Evolutionary conservation across 345 rosid species (phyloP).

Genomic region (Brassica nigra): DNA sequence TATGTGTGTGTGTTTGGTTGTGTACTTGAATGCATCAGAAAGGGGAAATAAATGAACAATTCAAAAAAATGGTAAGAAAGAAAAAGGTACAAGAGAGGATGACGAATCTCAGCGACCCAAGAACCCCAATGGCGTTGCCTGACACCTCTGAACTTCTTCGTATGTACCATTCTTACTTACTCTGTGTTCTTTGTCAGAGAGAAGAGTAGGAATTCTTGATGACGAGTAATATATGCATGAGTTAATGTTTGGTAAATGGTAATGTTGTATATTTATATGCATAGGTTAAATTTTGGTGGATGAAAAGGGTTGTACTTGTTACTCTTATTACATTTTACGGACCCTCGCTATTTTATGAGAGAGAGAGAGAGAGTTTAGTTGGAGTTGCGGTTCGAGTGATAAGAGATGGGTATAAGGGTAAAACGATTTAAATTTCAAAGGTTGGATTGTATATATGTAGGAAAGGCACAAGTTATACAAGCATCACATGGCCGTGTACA

Average conservation of each 20-base stretch:
- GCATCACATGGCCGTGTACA: slow-evolving; percentile 38
- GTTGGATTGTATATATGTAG: slow-evolving; percentile 20
- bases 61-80: slow-evolving; percentile 27
- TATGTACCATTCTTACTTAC: slow-evolving; percentile 62
- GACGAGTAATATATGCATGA: slow-evolving; percentile 37
- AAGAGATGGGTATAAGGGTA: slow-evolving; percentile 8
- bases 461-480: slow-evolving; percentile 31
- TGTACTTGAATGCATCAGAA: slow-evolving; percentile 25
- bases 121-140: slow-evolving; percentile 95
- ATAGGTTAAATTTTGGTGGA: slow-evolving; percentile 37
- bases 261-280: slow-evolving; percentile 38
- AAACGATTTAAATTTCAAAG: background rate
- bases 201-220: slow-evolving; percentile 23
- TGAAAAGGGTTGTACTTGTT: slow-evolving; percentile 29
- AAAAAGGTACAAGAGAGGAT: slow-evolving; percentile 63
- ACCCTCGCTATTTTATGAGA: background rate
- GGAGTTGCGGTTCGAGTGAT: slow-evolving; percentile 34
- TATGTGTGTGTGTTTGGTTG: slow-evolving; percentile 15
- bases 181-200: slow-evolving; percentile 40
- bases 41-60: slow-evolving; percentile 28
- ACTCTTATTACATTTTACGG: slow-evolving; percentile 31
- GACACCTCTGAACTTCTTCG: slow-evolving; percentile 92
- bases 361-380: slow-evolving; percentile 15
- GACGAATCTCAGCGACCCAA: slow-evolving; percentile 90
- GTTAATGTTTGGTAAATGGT: slow-evolving; percentile 37